A percentile compares a stretch with the other conserved stretches of the same genome.
Evolutionary conservation across 176 grass and related monocot genomes (phyloP).

Genomic region (Rhynchospora breviuscula): DNA sequence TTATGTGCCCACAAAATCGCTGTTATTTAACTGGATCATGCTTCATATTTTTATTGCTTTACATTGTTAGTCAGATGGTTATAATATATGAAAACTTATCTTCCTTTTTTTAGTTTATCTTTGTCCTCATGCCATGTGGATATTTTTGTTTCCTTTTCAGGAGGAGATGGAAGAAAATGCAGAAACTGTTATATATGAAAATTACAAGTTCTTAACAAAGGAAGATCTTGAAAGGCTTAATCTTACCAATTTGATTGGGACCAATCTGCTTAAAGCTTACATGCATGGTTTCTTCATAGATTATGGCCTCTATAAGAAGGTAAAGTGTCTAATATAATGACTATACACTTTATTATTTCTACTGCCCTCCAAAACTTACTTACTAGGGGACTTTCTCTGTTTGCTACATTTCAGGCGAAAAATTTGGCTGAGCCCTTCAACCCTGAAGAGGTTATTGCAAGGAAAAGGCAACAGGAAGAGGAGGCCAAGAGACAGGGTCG

Average conservation of each 20-base stretch:
- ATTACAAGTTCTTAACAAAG: constrained; percentile 78
- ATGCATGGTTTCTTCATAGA: constrained; percentile 74
- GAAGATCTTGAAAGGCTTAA: constrained; percentile 81
- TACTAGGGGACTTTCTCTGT: neutral
- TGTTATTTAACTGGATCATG: neutral
- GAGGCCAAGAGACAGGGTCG: constrained; percentile 52
- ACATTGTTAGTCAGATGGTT: neutral
- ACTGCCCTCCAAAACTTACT: neutral
- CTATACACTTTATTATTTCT: neutral
- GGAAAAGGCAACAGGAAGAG: constrained; percentile 57
- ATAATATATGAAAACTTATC: neutral
- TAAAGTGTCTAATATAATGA: constrained; percentile 21
- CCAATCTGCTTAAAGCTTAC: constrained; percentile 48
- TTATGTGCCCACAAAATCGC: neutral
- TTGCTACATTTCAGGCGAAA: constrained; percentile 1
- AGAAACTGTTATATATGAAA: constrained; percentile 61
- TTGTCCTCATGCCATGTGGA: neutral
- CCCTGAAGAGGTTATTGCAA: constrained; percentile 39
- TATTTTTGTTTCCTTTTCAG: constrained; percentile 35
- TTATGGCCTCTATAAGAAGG: constrained; percentile 79
- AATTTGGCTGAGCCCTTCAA: constrained; percentile 47
- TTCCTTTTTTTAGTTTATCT: neutral
- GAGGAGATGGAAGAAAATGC: constrained; percentile 93
- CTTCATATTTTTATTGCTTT: neutral
- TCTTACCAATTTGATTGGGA: constrained; percentile 63